Conservation (phyloP, 2,329 filamentous ascomycete genomes). For the Cordyceps tenuipes region DNA sequence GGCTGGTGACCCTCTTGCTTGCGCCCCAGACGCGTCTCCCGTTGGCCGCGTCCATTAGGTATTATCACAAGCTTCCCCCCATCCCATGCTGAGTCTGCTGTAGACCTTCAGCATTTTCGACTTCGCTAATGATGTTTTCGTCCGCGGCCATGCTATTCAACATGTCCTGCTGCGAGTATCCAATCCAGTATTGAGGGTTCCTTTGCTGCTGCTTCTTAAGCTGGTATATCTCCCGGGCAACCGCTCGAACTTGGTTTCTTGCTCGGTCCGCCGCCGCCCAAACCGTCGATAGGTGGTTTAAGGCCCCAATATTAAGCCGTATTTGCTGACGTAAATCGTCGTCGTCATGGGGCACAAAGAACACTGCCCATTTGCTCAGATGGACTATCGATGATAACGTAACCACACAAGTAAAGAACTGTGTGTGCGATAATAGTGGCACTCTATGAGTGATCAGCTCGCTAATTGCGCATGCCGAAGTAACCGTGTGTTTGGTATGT, state of each 20-base stretch:
- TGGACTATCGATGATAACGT: slow-evolving; percentile 75
- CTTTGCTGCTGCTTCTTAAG: slow-evolving; percentile 48
- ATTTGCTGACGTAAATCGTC: slow-evolving; percentile 66
- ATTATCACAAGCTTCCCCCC: slow-evolving; percentile 7
- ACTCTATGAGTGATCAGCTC: slow-evolving; percentile 66
- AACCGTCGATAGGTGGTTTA: slow-evolving; percentile 58
- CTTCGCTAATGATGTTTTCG: slow-evolving; percentile 51
- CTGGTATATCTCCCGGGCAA: slow-evolving; percentile 67
- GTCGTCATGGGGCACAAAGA: slow-evolving; percentile 51
- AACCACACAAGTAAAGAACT: slow-evolving; percentile 76
- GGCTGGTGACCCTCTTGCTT: not conserved
- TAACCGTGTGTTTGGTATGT: slow-evolving; percentile 74
- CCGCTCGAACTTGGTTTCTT: slow-evolving; percentile 63
- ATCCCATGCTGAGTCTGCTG: slow-evolving; percentile 13
- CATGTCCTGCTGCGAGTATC: slow-evolving; percentile 46
- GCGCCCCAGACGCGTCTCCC: not conserved
- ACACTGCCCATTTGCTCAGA: slow-evolving; percentile 66
- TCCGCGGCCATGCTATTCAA: slow-evolving; percentile 47
- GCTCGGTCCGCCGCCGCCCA: slow-evolving; percentile 67
- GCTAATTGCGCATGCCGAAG: slow-evolving; percentile 69
- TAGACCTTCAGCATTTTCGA: slow-evolving; percentile 30
- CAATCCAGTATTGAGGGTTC: slow-evolving; percentile 46
- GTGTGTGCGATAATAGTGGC: slow-evolving; percentile 64
- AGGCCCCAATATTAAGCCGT: slow-evolving; percentile 67
- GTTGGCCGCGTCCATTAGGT: no score